Percentiles rank a stretch among this genome's conserved stretches.
Conservation (phyloP, 2,329 filamentous ascomycete genomes). For the Sphaerulina vaccinii region DNA sequence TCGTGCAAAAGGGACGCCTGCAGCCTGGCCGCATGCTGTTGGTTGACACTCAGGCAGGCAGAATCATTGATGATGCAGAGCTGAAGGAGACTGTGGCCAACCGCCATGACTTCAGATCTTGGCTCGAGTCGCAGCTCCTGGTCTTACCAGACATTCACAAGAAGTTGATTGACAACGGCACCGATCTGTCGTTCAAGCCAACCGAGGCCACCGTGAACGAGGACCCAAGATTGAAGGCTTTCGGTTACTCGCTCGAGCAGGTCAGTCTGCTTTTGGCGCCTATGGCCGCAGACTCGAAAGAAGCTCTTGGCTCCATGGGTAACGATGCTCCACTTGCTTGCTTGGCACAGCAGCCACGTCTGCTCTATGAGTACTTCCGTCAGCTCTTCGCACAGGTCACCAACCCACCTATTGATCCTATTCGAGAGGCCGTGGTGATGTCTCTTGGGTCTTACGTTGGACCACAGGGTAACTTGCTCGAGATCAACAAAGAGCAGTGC, state of each 20-base stretch:
- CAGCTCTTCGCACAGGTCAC: slow-evolving; percentile 98
- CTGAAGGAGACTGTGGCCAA: slow-evolving; percentile 85
- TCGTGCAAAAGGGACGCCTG: slow-evolving; percentile 89
- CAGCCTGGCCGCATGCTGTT: slow-evolving; percentile 95
- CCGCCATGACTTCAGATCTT: slow-evolving; percentile 81
- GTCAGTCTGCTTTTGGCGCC: slow-evolving; percentile 86
- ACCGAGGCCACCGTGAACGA: slow-evolving; percentile 73
- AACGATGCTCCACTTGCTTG: slow-evolving; percentile 93
- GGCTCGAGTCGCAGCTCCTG: slow-evolving; percentile 83
- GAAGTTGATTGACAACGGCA: slow-evolving; percentile 56
- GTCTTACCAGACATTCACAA: slow-evolving; percentile 74
- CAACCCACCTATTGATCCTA: slow-evolving; percentile 95
- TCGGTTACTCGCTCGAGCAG: slow-evolving; percentile 94
- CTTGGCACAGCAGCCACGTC: slow-evolving; percentile 81
- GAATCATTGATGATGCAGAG: slow-evolving; percentile 92
- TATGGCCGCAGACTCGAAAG: slow-evolving; percentile 97
- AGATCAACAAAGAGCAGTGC: slow-evolving; percentile 90
- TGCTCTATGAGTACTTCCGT: slow-evolving; percentile 95
- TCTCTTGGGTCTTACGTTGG: slow-evolving; percentile 95
- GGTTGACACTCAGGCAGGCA: slow-evolving; percentile 85
- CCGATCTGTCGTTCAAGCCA: slow-evolving; percentile 66
- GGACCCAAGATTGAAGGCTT: slow-evolving; percentile 79
- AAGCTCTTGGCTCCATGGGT: slow-evolving; percentile 95
- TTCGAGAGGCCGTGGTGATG: slow-evolving; percentile 97
- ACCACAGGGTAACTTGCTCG: slow-evolving; percentile 88